These are phyloP conservation scores for Claviceps lovelessii DNA, from an alignment of 2,329 filamentous ascomycete genomes.

Conservation along the genomic window DNA sequence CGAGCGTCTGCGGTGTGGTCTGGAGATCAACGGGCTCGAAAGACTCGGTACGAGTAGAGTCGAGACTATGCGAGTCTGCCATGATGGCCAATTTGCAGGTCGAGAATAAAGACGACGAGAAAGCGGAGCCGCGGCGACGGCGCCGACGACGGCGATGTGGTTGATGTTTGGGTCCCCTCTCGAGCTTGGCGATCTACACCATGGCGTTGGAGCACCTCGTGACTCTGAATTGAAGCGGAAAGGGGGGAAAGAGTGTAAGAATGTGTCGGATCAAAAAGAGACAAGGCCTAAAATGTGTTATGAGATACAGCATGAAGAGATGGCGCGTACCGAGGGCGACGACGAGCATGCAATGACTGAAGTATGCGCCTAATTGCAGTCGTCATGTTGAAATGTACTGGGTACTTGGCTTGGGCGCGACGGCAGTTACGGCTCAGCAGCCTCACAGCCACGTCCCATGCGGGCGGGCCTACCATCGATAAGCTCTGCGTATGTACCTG, in stretches of 20 bases:
- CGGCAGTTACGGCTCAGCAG: too few relatives aligned
- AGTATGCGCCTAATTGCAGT: background rate
- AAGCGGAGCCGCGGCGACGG: slow-evolving; percentile 9
- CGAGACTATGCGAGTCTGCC: slow-evolving; percentile 14
- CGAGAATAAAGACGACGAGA: slow-evolving; percentile 5
- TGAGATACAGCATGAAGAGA: background rate
- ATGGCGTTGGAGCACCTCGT: slow-evolving; percentile 12
- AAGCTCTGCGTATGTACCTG: background rate
- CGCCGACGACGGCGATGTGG: slow-evolving; percentile 11
- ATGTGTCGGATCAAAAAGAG: background rate
- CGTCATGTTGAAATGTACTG: background rate
- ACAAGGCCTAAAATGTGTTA: background rate
- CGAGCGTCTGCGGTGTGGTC: slow-evolving; percentile 42
- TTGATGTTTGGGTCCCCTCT: slow-evolving; percentile 9
- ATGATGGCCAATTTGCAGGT: slow-evolving; percentile 9
- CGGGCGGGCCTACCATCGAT: background rate
- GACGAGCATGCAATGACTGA: background rate
- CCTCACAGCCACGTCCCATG: background rate
- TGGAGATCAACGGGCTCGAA: slow-evolving; percentile 29
- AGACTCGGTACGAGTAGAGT: slow-evolving; percentile 21
- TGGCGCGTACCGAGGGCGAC: background rate
- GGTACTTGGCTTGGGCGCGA: background rate
- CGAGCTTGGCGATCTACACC: slow-evolving; percentile 18
- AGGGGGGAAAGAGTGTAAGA: background rate
- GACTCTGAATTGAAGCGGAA: background rate